Evolutionary conservation across 2,329 filamentous ascomycete species (phyloP).

Genomic region (Calonectria honghensis): DNA sequence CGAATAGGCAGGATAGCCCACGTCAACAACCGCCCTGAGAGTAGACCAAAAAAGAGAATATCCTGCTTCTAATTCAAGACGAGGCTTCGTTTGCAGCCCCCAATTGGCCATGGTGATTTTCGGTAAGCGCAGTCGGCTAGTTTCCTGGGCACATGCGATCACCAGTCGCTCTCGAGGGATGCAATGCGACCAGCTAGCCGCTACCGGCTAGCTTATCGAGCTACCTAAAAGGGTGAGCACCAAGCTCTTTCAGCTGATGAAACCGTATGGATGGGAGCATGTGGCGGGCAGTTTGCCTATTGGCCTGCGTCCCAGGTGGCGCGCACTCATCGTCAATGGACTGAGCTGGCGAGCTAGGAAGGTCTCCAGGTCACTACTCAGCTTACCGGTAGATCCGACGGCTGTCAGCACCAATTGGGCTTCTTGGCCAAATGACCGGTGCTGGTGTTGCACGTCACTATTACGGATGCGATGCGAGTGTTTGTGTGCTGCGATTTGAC

Average conservation of each 20-base stretch:
- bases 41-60: neutral
- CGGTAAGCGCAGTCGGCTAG: neutral
- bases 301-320: neutral
- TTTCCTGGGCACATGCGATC: neutral
- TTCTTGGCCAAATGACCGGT: neutral
- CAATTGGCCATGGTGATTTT: neutral
- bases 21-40: neutral
- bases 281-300: slow-evolving; percentile 4
- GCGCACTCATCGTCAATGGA: neutral
- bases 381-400: neutral
- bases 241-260: neutral
- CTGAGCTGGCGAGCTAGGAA: neutral
- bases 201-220: neutral
- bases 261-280: neutral
- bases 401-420: neutral
- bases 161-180: neutral
- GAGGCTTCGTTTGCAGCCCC: neutral
- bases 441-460: no score
- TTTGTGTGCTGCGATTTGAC: neutral
- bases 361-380: neutral
- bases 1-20: neutral
- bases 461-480: neutral
- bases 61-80: neutral
- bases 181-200: neutral
- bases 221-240: neutral